Evolutionary conservation across 495 filamentous ascomycete genomes (phyloP).

Genomic region (Annulohypoxylon maeteangense): DNA sequence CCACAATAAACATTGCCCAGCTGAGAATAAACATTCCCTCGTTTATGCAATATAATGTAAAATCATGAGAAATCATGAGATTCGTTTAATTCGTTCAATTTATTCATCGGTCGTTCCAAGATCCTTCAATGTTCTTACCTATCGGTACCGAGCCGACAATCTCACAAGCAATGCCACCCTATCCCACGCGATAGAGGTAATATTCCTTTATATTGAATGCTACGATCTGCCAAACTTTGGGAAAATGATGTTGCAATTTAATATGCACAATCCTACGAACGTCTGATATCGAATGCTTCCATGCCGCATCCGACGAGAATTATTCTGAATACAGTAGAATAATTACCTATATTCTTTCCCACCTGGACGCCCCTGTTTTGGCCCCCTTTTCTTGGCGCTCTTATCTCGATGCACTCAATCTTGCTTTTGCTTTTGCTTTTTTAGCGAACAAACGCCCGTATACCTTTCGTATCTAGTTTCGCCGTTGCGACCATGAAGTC

Average conservation of each 20-base stretch:
- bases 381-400: not conserved
- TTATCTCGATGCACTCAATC: not conserved
- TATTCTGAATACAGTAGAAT: not conserved
- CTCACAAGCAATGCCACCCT: not conserved
- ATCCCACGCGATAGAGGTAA: not conserved
- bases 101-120: not conserved
- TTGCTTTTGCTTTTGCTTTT: no score
- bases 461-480: constrained; percentile 3
- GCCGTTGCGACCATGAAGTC: constrained; percentile 9
- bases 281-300: not conserved
- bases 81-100: constrained; percentile 4
- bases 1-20: not conserved
- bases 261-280: not conserved
- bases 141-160: constrained; percentile 2
- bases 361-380: no score
- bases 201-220: not conserved
- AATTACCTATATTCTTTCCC: no score
- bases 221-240: not conserved
- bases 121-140: no score
- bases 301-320: not conserved
- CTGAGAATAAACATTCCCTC: not conserved
- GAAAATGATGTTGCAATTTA: not conserved
- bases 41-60: constrained; percentile 1
- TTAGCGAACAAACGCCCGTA: not conserved
- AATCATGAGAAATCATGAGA: not conserved